Evolutionary conservation across 2,329 filamentous ascomycete species (phyloP).

Genomic region (Fusarium foetens): DNA sequence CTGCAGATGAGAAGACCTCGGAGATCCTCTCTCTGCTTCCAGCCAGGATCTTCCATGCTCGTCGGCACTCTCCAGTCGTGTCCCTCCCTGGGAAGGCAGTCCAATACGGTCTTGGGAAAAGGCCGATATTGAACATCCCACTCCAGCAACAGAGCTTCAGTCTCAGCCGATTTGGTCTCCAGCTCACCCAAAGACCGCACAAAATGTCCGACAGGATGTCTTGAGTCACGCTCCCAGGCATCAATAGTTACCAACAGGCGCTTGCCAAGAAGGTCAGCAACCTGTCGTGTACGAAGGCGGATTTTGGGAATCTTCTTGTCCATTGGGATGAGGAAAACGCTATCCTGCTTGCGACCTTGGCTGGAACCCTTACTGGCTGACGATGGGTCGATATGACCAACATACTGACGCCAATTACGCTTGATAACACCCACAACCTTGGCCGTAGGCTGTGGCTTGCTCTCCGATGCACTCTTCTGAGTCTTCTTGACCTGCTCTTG

Average conservation of each 20-base stretch:
- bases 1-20: slow-evolving; percentile 91
- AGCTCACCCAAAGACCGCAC: slow-evolving; percentile 92
- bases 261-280: slow-evolving; percentile 87
- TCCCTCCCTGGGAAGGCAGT: slow-evolving; percentile 90
- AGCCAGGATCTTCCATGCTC: slow-evolving; percentile 83
- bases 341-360: slow-evolving; percentile 87
- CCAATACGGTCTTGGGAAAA: slow-evolving; percentile 93
- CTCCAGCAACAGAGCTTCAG: slow-evolving; percentile 91
- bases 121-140: slow-evolving; percentile 98
- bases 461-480: slow-evolving; percentile 80
- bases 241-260: slow-evolving; percentile 93
- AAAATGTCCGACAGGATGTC: slow-evolving; percentile 93
- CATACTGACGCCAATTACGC: slow-evolving; percentile 97
- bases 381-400: slow-evolving; percentile 91
- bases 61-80: slow-evolving; percentile 92
- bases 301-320: slow-evolving; percentile 98
- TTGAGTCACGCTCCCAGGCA: slow-evolving; percentile 91
- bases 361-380: slow-evolving; percentile 79
- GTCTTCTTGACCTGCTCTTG: slow-evolving; percentile 91
- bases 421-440: slow-evolving; percentile 92
- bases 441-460: slow-evolving; percentile 87
- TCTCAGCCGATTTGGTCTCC: slow-evolving; percentile 97
- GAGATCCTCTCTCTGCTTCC: slow-evolving; percentile 86
- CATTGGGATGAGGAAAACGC: slow-evolving; percentile 96
- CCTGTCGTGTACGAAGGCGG: slow-evolving; percentile 88